phyloP scores from a whole-genome alignment of 768 basidiomycete genomes.

The Cystobasidium onofrii region DNA sequence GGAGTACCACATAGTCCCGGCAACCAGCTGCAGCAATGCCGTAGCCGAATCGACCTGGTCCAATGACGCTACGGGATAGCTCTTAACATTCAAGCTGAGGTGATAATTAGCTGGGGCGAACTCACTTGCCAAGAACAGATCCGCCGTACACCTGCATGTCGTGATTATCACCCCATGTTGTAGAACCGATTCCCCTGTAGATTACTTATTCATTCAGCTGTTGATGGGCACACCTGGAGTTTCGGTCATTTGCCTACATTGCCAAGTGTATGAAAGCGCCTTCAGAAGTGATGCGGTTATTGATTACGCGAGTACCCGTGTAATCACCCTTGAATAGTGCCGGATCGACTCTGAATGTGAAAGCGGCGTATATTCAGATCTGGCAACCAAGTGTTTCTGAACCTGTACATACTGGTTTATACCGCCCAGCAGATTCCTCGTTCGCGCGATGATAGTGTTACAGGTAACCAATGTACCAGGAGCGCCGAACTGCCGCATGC shows the following conservation, averaged over 20 bases:
- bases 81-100: no score
- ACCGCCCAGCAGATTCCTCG: constrained; percentile 46
- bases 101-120: no score
- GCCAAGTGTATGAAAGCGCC: constrained; percentile 47
- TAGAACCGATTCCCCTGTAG: constrained; percentile 43
- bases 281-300: constrained; percentile 45
- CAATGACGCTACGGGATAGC: constrained; percentile 43
- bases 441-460: constrained; percentile 46
- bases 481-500: constrained; percentile 46
- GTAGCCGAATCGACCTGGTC: constrained; percentile 48
- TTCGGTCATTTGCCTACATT: constrained; percentile 39
- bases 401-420: constrained; percentile 37
- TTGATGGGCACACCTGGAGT: no score
- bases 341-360: constrained; percentile 44
- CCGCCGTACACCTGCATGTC: constrained; percentile 46
- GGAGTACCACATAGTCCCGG: constrained; percentile 45
- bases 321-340: constrained; percentile 48
- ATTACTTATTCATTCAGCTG: no score
- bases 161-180: constrained; percentile 48
- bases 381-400: background rate
- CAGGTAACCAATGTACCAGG: constrained; percentile 46
- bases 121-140: constrained; percentile 44
- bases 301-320: constrained; percentile 44
- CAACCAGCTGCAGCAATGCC: constrained; percentile 48
- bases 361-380: no score